Conservation (phyloP, 2,329 filamentous ascomycete genomes). For the Beauveria medogensis region DNA sequence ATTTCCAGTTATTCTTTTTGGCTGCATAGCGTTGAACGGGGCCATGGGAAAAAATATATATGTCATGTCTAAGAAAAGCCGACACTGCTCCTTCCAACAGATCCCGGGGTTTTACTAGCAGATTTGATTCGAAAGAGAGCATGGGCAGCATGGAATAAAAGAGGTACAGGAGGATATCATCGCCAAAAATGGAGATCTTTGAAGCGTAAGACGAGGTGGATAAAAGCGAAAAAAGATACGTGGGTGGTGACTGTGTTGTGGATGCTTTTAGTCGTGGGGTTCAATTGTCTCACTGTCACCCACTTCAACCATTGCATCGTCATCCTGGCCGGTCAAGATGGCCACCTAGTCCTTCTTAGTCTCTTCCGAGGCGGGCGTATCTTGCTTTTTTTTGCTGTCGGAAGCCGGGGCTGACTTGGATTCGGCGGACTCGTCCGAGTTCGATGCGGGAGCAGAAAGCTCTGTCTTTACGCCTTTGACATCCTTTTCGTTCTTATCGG, state of each 20-base stretch:
- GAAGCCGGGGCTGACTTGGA: conserved; percentile 3
- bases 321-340: conserved; percentile 13
- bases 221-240: conserved; percentile 8
- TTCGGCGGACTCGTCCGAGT: conserved; percentile 9
- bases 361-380: conserved; percentile 17
- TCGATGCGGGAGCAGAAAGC: conserved; percentile 9
- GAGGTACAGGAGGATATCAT: conserved; percentile 8
- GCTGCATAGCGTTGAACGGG: background rate
- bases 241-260: background rate
- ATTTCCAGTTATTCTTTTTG: background rate
- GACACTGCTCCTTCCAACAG: conserved; percentile 5
- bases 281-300: conserved; percentile 13
- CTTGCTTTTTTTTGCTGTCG: conserved; percentile 2
- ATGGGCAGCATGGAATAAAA: background rate
- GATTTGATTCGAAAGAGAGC: background rate
- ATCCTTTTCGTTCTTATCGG: conserved; percentile 16
- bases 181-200: conserved; percentile 5
- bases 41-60: background rate
- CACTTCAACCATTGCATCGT: conserved; percentile 13
- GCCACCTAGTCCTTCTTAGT: conserved; percentile 30
- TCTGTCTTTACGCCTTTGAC: conserved; percentile 16
- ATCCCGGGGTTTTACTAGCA: background rate
- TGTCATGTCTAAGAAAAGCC: conserved; percentile 8
- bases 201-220: background rate
- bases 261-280: background rate